These are phyloP conservation scores for Ashbya aceris DNA, from an alignment of 1,139 yeast genomes.

Conservation along the genomic window DNA sequence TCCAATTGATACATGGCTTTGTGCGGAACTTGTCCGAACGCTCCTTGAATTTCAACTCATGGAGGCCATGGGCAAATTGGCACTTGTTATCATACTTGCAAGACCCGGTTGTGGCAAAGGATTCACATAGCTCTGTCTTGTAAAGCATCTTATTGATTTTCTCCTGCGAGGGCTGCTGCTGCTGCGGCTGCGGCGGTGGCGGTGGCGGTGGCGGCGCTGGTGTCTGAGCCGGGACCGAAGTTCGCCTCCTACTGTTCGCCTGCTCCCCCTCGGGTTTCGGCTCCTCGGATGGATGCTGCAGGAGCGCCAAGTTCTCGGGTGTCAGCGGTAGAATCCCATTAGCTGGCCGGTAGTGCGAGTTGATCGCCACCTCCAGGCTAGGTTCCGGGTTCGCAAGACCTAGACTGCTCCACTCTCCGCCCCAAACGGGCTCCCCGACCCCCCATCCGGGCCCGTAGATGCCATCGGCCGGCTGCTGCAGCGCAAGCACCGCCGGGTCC, in stretches of 20 bases:
- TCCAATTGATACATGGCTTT: constrained; percentile 86
- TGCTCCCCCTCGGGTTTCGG: neutral
- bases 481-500: neutral
- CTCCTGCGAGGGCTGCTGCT: constrained; percentile 7
- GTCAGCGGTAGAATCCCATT: constrained; percentile 17
- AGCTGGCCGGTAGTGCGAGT: constrained; percentile 14
- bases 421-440: neutral
- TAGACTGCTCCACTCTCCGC: neutral
- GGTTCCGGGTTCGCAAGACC: neutral
- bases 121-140: constrained; percentile 84
- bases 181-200: neutral
- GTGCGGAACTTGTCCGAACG: constrained; percentile 85
- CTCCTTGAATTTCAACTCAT: constrained; percentile 63
- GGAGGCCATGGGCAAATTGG: constrained; percentile 87
- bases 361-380: constrained; percentile 19
- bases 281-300: constrained; percentile 6
- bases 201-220: neutral
- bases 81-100: constrained; percentile 90
- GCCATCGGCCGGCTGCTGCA: neutral
- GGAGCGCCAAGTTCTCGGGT: constrained; percentile 16
- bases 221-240: neutral
- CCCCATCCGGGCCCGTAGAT: neutral
- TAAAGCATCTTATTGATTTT: constrained; percentile 61
- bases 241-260: no score
- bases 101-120: constrained; percentile 59